These are phyloP conservation scores for Aspergillus unguis DNA, from an alignment of 2,329 filamentous ascomycete species.

Conservation along the genomic window DNA sequence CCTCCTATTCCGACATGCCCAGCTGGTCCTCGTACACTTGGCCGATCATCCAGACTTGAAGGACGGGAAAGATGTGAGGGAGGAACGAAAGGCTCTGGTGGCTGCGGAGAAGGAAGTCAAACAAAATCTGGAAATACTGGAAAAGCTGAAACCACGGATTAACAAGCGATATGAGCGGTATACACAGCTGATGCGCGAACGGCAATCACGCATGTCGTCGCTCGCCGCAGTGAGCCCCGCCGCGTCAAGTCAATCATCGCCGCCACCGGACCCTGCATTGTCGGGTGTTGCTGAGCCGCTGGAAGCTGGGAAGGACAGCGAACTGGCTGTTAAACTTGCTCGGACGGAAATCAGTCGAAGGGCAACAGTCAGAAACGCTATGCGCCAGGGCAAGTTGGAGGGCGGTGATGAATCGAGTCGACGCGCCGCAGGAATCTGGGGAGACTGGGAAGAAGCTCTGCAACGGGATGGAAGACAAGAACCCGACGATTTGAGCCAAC, in stretches of 20 bases:
- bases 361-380: slow-evolving; percentile 58
- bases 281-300: slow-evolving; percentile 59
- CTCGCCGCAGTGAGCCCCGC: slow-evolving; percentile 14
- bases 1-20: slow-evolving; percentile 83
- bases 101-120: slow-evolving; percentile 61
- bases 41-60: slow-evolving; percentile 72
- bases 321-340: slow-evolving; percentile 73
- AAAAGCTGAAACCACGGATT: slow-evolving; percentile 75
- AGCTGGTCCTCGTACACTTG: slow-evolving; percentile 75
- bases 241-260: slow-evolving; percentile 15
- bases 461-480: slow-evolving; percentile 29
- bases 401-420: slow-evolving; percentile 57
- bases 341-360: slow-evolving; percentile 68
- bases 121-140: slow-evolving; percentile 66
- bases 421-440: slow-evolving; percentile 53
- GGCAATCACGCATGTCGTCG: slow-evolving; percentile 43
- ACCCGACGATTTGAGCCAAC: slow-evolving; percentile 46
- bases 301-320: slow-evolving; percentile 67
- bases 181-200: slow-evolving; percentile 50
- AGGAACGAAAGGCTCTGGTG: slow-evolving; percentile 53
- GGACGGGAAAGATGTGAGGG: slow-evolving; percentile 56
- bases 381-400: slow-evolving; percentile 56
- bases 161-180: slow-evolving; percentile 68
- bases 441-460: slow-evolving; percentile 49
- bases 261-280: slow-evolving; percentile 56